Evolutionary conservation across 306 rosid genomes (phyloP).

Genomic region (Vigna trinervia): DNA sequence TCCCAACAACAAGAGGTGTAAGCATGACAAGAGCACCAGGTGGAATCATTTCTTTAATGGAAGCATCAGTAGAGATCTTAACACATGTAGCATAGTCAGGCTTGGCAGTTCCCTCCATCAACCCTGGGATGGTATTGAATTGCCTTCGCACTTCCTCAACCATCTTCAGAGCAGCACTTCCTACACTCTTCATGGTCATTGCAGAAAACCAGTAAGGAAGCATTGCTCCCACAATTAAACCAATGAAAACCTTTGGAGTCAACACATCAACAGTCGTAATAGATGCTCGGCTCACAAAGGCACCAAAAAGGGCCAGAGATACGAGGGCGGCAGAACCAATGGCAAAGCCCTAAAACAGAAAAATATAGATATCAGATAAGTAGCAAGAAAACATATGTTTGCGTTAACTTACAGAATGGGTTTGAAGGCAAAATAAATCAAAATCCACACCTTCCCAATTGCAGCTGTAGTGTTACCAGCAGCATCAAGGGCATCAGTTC

Average conservation of each 20-base stretch:
- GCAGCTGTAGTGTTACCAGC: slow-evolving; percentile 99
- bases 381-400: not conserved
- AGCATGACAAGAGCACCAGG: slow-evolving; percentile 99
- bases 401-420: not conserved
- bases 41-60: slow-evolving; percentile 94
- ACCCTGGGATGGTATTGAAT: slow-evolving; percentile 89
- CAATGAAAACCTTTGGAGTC: slow-evolving; percentile 93
- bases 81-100: slow-evolving; percentile 96
- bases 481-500: slow-evolving; percentile 98
- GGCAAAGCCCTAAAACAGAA: slow-evolving; percentile 75
- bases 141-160: slow-evolving; percentile 98
- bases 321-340: slow-evolving; percentile 98
- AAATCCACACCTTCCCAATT: slow-evolving; percentile 80
- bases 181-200: slow-evolving; percentile 99
- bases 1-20: slow-evolving; percentile 90
- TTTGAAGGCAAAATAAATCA: not conserved
- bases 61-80: slow-evolving; percentile 94
- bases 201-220: slow-evolving; percentile 99
- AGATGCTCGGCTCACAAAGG: slow-evolving; percentile 90
- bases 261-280: slow-evolving; percentile 78
- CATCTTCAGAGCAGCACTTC: slow-evolving; percentile 97
- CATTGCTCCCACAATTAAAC: slow-evolving; percentile 91
- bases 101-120: slow-evolving; percentile 91
- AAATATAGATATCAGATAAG: slow-evolving; percentile 30
- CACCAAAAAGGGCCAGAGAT: slow-evolving; percentile 97